Evolutionary conservation across 2,329 filamentous ascomycete species (phyloP).

Genomic region (Claviceps purpurea): DNA sequence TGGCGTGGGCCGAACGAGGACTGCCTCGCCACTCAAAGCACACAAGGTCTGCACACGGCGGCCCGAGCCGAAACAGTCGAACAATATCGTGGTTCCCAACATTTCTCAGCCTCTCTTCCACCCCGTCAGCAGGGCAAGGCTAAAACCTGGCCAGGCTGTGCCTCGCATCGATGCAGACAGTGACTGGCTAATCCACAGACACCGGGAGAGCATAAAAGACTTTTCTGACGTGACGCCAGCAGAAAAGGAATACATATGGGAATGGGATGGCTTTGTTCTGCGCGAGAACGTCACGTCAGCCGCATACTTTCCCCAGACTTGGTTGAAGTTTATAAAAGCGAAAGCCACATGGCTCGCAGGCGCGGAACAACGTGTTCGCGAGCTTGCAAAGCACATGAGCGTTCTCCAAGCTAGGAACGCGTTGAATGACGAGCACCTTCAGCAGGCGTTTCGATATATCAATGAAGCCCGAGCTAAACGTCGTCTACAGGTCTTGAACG

Average conservation of each 20-base stretch:
- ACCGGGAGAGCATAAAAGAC: slow-evolving; percentile 42
- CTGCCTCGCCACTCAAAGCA: slow-evolving; percentile 12
- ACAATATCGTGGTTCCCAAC: slow-evolving; percentile 31
- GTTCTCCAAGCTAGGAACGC: slow-evolving; percentile 36
- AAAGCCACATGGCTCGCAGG: slow-evolving; percentile 40
- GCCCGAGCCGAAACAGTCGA: slow-evolving; percentile 8
- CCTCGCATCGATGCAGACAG: slow-evolving; percentile 31
- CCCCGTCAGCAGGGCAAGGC: slow-evolving; percentile 38
- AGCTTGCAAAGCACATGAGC: slow-evolving; percentile 41
- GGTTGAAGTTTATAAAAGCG: slow-evolving; percentile 36
- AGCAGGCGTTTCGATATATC: slow-evolving; percentile 28
- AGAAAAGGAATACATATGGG: slow-evolving; percentile 45
- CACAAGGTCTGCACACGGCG: slow-evolving; percentile 6
- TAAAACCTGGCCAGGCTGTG: slow-evolving; percentile 35
- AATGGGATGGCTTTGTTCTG: slow-evolving; percentile 44
- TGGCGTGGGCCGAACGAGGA: slow-evolving; percentile 11
- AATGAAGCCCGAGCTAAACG: slow-evolving; percentile 25
- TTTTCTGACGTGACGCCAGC: slow-evolving; percentile 39
- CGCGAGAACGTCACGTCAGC: slow-evolving; percentile 36
- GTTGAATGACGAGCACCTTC: slow-evolving; percentile 30
- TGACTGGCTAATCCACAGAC: slow-evolving; percentile 45
- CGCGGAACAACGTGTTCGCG: slow-evolving; percentile 32
- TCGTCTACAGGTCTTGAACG: neutral
- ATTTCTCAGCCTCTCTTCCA: slow-evolving; percentile 43
- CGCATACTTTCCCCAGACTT: slow-evolving; percentile 37